phyloP scores from a whole-genome alignment of 169 alveolate genomes.

The Plasmodium berghei region DNA sequence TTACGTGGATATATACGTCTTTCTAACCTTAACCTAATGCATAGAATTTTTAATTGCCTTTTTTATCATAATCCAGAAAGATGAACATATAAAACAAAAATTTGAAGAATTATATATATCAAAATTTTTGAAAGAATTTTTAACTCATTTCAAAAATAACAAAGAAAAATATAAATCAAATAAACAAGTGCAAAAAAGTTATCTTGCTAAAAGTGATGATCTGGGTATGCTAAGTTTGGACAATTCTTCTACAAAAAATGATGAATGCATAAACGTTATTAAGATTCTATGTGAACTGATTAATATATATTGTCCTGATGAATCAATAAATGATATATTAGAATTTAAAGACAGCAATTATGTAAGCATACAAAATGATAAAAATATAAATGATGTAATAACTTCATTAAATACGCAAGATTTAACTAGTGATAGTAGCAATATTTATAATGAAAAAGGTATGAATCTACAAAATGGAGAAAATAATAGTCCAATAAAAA shows the following conservation, averaged over 20 bases:
- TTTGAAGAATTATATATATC: constrained; percentile 63
- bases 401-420: background rate
- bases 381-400: background rate
- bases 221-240: background rate
- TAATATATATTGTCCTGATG: constrained; percentile 7
- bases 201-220: constrained; percentile 2
- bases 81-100: constrained; percentile 39
- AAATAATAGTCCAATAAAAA: background rate
- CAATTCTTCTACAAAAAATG: background rate
- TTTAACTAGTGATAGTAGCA: background rate
- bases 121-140: constrained; percentile 38
- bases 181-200: background rate
- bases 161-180: constrained; percentile 63
- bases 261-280: constrained; percentile 31
- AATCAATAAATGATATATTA: background rate
- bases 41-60: too few species aligned
- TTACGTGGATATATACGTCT: too few species aligned
- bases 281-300: constrained; percentile 42
- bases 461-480: constrained; percentile 4
- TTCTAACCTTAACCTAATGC: too few species aligned
- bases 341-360: background rate
- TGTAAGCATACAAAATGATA: background rate
- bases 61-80: constrained; percentile 11
- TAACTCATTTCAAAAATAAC: constrained; percentile 47
- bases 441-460: background rate